Evolutionary conservation across 1,139 yeast genomes (phyloP).

Genomic region (Taphrina populina): DNA sequence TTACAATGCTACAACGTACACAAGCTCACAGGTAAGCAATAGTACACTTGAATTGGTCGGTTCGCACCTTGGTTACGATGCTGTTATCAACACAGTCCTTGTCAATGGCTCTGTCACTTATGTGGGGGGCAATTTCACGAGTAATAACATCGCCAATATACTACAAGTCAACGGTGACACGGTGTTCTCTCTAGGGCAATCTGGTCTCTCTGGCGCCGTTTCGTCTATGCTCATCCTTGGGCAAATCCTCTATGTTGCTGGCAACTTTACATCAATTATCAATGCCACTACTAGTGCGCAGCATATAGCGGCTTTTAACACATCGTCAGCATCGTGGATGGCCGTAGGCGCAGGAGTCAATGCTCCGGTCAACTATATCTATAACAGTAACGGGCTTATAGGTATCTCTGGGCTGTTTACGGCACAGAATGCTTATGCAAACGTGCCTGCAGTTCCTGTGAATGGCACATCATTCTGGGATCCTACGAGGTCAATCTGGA

Average conservation of each 20-base stretch:
- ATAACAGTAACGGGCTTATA: conserved; percentile 43
- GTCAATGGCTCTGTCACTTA: conserved; percentile 33
- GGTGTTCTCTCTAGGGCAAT: conserved; percentile 42
- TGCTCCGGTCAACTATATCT: conserved; percentile 42
- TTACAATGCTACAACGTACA: conserved; percentile 69
- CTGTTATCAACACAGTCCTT: conserved; percentile 47
- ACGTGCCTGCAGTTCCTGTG: background rate
- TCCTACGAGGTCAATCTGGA: conserved; percentile 5
- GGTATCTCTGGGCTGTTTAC: conserved; percentile 47
- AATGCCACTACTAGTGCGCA: conserved; percentile 42
- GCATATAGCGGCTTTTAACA: conserved; percentile 42
- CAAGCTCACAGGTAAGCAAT: conserved; percentile 52
- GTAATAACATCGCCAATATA: conserved; percentile 39
- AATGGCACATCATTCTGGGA: conserved; percentile 27
- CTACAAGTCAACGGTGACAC: conserved; percentile 43
- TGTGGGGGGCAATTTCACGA: conserved; percentile 39
- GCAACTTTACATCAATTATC: conserved; percentile 47
- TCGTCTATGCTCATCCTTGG: conserved; percentile 41
- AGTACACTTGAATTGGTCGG: conserved; percentile 69
- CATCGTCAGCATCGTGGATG: conserved; percentile 41
- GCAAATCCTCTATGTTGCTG: conserved; percentile 46
- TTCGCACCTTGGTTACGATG: conserved; percentile 48
- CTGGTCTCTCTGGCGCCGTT: conserved; percentile 50
- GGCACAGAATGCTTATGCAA: conserved; percentile 31
- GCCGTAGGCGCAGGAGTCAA: conserved; percentile 42